Base-by-base conservation (phyloP, 306 rosid genomes). In the Cucurbita ficifolia region DNA sequence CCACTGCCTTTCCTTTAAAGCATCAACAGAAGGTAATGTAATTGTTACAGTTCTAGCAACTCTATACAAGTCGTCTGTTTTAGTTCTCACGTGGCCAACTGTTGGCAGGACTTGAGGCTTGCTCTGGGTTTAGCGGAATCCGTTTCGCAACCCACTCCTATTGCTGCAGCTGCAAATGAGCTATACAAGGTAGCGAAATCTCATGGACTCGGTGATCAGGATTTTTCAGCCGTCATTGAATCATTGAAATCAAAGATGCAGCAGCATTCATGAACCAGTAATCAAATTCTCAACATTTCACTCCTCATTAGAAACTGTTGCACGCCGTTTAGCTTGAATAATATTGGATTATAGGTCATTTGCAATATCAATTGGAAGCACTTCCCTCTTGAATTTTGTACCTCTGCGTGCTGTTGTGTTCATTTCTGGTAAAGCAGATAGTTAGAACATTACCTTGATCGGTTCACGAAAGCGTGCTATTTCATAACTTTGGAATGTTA, bases 1-100 rank as follows among this genome's bases (percentile, higher is more conserved):
- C 98, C 3, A 85, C 98, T 4, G 96, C 97, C 12, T 94, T 94
- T 76, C 97, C 98, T 58, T 75, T 94, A 52, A 94, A 94, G 87
- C 98, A 94, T 81, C 98, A 90, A 76, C 98, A 94, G 81, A 94
- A 94, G 97, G 98, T 89, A 69, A 43, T 68, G 98, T 89, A 69
- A n/a, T 68, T 50, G 65, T 83, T 72, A n/a, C 51, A 22, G 12
- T 24, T 69, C 48, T 21, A 65, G 52, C 29, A 64, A 64, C 71
- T 64, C 5, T 35, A 64, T 64, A 38, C 24, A 62, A 29, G 42
- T 64, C 10, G 2, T 29, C 3, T 29, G 33, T 63, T 46, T 7
- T 60, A 17, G 13, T 69, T 65, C 73, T 69, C 42, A 45, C 8
- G 57, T 10, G 57, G 43, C 57, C 21, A 45, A 45, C 19, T 48